phyloP scores from a whole-genome alignment of 768 basidiomycete species.

The Hydnum rufescens region DNA sequence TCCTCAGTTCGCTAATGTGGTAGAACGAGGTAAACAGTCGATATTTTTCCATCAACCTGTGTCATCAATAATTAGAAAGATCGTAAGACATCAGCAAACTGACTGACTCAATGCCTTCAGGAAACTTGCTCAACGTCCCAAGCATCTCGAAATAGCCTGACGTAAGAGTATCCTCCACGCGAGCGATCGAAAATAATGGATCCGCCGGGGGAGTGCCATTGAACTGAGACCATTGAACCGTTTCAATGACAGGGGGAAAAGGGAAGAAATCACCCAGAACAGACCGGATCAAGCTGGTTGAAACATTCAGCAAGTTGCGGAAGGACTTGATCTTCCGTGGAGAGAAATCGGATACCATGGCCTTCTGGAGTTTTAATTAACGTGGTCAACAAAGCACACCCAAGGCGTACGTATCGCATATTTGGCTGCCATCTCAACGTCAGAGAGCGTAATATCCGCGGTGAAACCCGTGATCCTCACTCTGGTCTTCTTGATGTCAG shows the following conservation, averaged over 20 bases:
- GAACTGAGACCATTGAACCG: constrained; percentile 33
- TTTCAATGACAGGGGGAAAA: not conserved
- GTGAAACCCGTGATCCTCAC: constrained; percentile 18
- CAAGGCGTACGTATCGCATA: constrained; percentile 69
- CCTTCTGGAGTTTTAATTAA: constrained; percentile 57
- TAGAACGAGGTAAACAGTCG: constrained; percentile 93
- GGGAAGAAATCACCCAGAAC: not conserved
- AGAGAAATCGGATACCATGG: constrained; percentile 53
- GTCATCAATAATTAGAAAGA: not conserved
- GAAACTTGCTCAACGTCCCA: constrained; percentile 70
- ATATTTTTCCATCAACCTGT: constrained; percentile 72
- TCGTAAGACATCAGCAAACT: not conserved
- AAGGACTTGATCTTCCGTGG: constrained; percentile 67
- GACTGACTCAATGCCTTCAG: constrained; percentile 75
- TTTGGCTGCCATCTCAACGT: constrained; percentile 33
- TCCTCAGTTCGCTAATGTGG: constrained; percentile 75
- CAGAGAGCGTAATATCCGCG: not conserved
- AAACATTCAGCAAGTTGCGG: constrained; percentile 71
- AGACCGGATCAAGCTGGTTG: constrained; percentile 79
- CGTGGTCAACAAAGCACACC: constrained; percentile 62
- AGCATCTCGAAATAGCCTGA: constrained; percentile 94
- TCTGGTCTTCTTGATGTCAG: constrained; percentile 53
- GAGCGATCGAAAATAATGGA: constrained; percentile 59
- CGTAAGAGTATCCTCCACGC: constrained; percentile 64
- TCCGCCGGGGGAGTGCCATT: constrained; percentile 54